Percentiles rank a stretch among this genome's conserved stretches.
phyloP scores from a whole-genome alignment of 1,284 basidiomycete genomes.

The Pterula multifida region DNA sequence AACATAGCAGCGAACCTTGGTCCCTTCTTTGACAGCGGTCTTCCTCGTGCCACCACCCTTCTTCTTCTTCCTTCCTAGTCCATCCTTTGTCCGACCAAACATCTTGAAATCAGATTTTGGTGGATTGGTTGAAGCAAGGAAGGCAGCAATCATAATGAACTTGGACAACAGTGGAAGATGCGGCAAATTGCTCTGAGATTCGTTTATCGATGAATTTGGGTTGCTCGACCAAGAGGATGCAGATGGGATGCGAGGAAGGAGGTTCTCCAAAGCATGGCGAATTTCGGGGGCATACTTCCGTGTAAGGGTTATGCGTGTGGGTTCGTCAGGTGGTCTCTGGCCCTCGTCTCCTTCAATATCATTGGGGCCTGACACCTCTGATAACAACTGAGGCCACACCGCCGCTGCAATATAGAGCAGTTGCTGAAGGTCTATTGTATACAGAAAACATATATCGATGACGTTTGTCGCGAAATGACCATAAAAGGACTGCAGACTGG shows the following conservation, averaged over 20 bases:
- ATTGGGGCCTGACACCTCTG: constrained; percentile 46
- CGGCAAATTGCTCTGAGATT: constrained; percentile 10
- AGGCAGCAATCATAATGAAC: constrained; percentile 74
- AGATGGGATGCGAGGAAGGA: background rate
- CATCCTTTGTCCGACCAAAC: constrained; percentile 44
- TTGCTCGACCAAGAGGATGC: constrained; percentile 14
- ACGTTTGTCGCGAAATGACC: constrained; percentile 54
- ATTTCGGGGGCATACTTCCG: background rate
- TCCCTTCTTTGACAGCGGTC: constrained; percentile 20
- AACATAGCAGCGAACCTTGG: constrained; percentile 29
- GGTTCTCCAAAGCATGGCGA: background rate
- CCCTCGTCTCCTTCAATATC: constrained; percentile 16
- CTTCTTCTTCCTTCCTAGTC: constrained; percentile 53
- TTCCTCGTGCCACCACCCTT: constrained; percentile 26
- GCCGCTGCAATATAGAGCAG: constrained; percentile 67
- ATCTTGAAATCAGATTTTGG: constrained; percentile 70
- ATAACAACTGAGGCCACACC: constrained; percentile 69
- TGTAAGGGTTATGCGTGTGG: background rate
- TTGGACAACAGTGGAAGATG: constrained; percentile 51
- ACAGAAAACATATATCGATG: constrained; percentile 52
- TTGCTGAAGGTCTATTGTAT: constrained; percentile 57
- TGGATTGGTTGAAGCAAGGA: constrained; percentile 82
- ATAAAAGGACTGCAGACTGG: constrained; percentile 46
- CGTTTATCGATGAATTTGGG: constrained; percentile 7
- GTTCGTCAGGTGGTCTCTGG: constrained; percentile 8